A percentile compares a stretch with the other conserved stretches of the same genome.
Evolutionary conservation across 805 yeast genomes (phyloP).

Genomic region (Wickerhamiella hasegawae): DNA sequence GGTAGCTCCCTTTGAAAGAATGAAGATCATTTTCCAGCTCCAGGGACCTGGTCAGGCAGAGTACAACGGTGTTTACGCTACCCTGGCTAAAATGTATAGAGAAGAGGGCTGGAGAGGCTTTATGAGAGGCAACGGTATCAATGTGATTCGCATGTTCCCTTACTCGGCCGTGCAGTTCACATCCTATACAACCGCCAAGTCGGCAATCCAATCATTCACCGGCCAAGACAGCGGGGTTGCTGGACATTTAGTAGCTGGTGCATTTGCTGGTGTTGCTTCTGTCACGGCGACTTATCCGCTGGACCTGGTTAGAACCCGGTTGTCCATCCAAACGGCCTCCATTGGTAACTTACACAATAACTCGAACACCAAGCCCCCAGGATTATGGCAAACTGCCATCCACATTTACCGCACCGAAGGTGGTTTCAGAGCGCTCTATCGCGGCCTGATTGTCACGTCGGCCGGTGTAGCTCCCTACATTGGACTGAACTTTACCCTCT

Average conservation of each 20-base stretch:
- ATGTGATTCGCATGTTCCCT: conserved; percentile 82
- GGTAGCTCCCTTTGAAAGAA: conserved; percentile 89
- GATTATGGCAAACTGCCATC: conserved; percentile 41
- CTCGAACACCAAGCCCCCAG: conserved; percentile 39
- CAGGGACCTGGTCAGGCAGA: conserved; percentile 41
- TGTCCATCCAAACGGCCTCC: conserved; percentile 78
- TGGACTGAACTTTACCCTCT: conserved; percentile 79
- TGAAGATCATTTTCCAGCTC: conserved; percentile 78
- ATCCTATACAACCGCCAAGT: conserved; percentile 46
- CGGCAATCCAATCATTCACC: conserved; percentile 22
- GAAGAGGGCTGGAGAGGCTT: conserved; percentile 90
- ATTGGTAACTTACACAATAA: conserved; percentile 13
- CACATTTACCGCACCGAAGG: conserved; percentile 65
- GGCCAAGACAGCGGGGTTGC: conserved; percentile 21
- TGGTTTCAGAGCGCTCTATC: conserved; percentile 57
- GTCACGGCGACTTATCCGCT: conserved; percentile 81
- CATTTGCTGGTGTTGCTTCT: conserved; percentile 62
- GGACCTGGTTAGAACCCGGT: conserved; percentile 78
- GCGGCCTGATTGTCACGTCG: conserved; percentile 83
- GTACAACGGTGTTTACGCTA: conserved; percentile 56
- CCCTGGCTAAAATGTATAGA: conserved; percentile 60
- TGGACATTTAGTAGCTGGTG: conserved; percentile 62
- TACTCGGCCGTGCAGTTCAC: conserved; percentile 90
- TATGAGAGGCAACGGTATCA: conserved; percentile 80
- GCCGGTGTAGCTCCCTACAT: conserved; percentile 94